A percentile compares a stretch with the other conserved stretches of the same genome.
phyloP scores from a whole-genome alignment of 306 rosid genomes.

The Fagus sylvatica region DNA sequence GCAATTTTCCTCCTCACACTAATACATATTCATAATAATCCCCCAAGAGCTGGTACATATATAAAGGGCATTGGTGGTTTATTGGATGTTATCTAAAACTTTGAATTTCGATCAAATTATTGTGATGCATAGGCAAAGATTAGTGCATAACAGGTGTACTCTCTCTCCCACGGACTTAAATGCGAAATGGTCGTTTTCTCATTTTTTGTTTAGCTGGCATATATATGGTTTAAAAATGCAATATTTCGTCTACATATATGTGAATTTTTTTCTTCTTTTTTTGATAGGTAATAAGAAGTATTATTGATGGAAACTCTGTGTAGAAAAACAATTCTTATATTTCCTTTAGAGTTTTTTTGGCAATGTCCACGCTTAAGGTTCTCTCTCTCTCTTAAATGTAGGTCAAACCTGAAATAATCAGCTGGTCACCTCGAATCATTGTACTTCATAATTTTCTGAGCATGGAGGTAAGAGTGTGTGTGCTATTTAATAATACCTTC shows the following conservation, averaged over 20 bases:
- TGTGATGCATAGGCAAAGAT: background rate
- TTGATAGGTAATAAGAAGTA: too few species aligned
- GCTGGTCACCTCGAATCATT: constrained; percentile 94
- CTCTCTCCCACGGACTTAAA: background rate
- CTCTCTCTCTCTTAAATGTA: constrained; percentile 30
- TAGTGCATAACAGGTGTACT: background rate
- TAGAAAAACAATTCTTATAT: background rate
- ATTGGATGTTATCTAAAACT: background rate
- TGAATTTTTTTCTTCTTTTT: background rate
- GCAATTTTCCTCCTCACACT: too few species aligned
- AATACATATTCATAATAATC: too few species aligned
- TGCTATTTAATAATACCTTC: constrained; percentile 13
- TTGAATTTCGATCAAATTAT: background rate
- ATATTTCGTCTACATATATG: background rate
- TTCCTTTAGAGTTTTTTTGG: background rate
- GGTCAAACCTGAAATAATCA: constrained; percentile 90
- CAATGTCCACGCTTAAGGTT: constrained; percentile 11
- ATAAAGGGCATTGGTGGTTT: background rate
- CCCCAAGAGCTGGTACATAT: background rate
- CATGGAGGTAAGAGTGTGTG: constrained; percentile 54
- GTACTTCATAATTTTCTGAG: constrained; percentile 87
- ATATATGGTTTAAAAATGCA: background rate
- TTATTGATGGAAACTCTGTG: too few species aligned
- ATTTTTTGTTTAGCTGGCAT: background rate
- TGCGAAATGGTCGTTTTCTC: background rate